Base-by-base conservation (phyloP, 495 filamentous ascomycete species). In the Penicillium daleae region DNA sequence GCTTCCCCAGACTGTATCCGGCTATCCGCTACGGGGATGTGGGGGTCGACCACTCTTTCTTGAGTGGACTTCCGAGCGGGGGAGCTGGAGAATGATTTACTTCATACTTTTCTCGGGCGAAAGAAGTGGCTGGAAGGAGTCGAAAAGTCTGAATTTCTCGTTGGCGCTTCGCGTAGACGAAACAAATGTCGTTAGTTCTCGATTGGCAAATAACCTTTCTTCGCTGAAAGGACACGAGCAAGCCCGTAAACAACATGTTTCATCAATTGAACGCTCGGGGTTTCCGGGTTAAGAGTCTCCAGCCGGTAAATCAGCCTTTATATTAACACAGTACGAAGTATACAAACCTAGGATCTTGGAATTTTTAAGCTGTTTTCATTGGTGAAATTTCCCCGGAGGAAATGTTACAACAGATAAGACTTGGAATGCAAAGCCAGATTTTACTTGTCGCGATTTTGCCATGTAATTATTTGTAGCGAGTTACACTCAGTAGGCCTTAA, bases 1-100 rank as follows among this genome's bases (percentile, higher is more conserved):
- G 60, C 31, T 57, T 57, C 60, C 60, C 60, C 60, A 31, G 54
- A 57, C 8, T 39, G 35, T 39, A 39, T 39, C 33, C 35, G n/a
- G n/a, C n/a, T n/a, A n/a, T n/a, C n/a, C n/a, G n/a, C n/a, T n/a
- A 39, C 13, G 9, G 13, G 13, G 35, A 39, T 39, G 35, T 39
- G 35, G 35, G 35, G 35, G 35, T 39, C 17, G 35, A 17, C 35
- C 35, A 39, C 1, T 37, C 3, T 39, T 39, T 39, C 35, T 39
- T 39, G 17, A 13, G 35, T 39, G 35, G 35, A 39, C 35, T 17
- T 39, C 35, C 35, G 35, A 39, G 35, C 35, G 35, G 35, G 35
- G 35, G 35, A 39, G 13, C 15, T 12, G 35, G 35, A 39, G 13
- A 1, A 39, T 17, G 13, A 15, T 17, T 39, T 10, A 4, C 1